Conservation (phyloP, 23 red algal genomes). For the Gracilaria gracilis region DNA sequence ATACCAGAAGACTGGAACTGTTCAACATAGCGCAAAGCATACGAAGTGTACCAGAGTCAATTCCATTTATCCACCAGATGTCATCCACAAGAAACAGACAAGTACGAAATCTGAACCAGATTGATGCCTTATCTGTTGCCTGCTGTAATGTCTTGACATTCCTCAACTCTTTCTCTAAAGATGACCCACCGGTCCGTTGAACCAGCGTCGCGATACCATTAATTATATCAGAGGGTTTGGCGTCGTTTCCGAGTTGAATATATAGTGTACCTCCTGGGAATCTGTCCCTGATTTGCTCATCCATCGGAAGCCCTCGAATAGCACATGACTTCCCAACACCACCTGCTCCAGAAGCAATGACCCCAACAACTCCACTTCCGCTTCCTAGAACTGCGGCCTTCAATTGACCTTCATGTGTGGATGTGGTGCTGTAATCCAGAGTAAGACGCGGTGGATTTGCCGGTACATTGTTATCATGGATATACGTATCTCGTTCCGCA, state of each 20-base stretch:
- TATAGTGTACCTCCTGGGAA: conserved; percentile 26
- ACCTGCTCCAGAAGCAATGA: conserved; percentile 8
- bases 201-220: background rate
- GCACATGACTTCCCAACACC: conserved; percentile 47
- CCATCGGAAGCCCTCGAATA: background rate
- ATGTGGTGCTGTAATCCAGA: background rate
- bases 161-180: background rate
- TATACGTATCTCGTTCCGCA: background rate
- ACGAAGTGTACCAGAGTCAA: background rate
- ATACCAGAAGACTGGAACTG: background rate
- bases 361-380: background rate
- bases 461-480: background rate
- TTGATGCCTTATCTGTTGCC: background rate
- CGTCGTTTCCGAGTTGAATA: conserved; percentile 17
- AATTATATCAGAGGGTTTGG: background rate
- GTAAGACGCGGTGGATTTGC: conserved; percentile 8
- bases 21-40: background rate
- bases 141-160: background rate
- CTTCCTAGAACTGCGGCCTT: background rate
- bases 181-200: background rate
- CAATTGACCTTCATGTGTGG: conserved; percentile 8
- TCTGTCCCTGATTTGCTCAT: background rate
- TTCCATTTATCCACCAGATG: conserved; percentile 36
- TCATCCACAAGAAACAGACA: conserved; percentile 50
- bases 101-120: background rate